Evolutionary conservation across 768 basidiomycete species (phyloP).

Genomic region (Lactifluus subvellereus): DNA sequence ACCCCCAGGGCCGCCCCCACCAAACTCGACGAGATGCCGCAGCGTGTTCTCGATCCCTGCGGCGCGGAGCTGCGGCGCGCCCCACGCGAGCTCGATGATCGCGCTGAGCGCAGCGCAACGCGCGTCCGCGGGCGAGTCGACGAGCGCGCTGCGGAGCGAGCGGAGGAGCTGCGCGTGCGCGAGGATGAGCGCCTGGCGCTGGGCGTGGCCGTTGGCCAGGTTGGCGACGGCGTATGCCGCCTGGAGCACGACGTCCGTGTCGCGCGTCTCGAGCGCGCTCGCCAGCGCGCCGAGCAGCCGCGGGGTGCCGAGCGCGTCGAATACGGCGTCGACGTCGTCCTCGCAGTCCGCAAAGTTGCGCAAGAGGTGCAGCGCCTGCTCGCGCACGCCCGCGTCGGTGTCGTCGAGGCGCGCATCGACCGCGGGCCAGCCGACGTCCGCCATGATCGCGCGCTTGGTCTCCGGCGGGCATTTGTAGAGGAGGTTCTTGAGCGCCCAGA

Average conservation of each 20-base stretch:
- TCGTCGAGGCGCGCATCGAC: constrained; percentile 58
- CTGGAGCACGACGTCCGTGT: constrained; percentile 52
- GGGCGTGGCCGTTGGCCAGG: constrained; percentile 52
- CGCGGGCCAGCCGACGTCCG: constrained; percentile 57
- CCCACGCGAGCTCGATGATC: constrained; percentile 49
- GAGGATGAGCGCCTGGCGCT: constrained; percentile 50
- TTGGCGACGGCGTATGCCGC: constrained; percentile 63
- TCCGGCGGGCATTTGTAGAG: constrained; percentile 54
- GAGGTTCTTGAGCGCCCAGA: constrained; percentile 91
- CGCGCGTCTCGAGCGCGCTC: constrained; percentile 43
- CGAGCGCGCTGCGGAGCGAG: constrained; percentile 52
- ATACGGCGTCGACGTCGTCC: constrained; percentile 56
- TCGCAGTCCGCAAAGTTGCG: constrained; percentile 64
- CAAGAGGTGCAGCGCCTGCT: constrained; percentile 64
- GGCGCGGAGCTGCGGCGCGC: constrained; percentile 38
- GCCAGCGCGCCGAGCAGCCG: constrained; percentile 43
- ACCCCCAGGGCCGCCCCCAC: constrained; percentile 31
- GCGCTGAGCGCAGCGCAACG: constrained; percentile 57
- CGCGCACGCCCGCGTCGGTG: constrained; percentile 49
- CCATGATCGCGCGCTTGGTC: constrained; percentile 63
- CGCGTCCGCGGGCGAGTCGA: constrained; percentile 50
- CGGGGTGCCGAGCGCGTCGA: constrained; percentile 45
- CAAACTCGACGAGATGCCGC: constrained; percentile 39
- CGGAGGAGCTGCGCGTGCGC: constrained; percentile 45
- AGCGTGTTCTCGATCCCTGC: constrained; percentile 43